Evolutionary conservation across 345 rosid species (phyloP).

Genomic region (Microcos paniculata): DNA sequence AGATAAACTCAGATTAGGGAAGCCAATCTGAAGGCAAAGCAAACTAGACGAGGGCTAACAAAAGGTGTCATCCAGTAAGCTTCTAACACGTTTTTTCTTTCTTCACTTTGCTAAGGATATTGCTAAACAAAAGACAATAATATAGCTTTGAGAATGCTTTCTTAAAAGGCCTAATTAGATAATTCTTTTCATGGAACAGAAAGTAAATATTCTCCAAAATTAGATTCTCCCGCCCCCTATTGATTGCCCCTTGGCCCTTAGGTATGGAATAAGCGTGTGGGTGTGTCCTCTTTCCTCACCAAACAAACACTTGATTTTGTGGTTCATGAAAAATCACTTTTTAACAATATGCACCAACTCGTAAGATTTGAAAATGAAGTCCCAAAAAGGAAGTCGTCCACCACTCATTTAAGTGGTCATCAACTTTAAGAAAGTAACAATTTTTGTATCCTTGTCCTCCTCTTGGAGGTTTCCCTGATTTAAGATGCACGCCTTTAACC

Average conservation of each 20-base stretch:
- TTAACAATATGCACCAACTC: not conserved
- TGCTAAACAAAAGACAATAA: not conserved
- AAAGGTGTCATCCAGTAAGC: not conserved
- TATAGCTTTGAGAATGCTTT: not conserved
- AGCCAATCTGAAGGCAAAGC: not conserved
- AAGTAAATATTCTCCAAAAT: conserved; percentile 11
- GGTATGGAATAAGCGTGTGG: not conserved
- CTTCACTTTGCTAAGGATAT: conserved; percentile 4
- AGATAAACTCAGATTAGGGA: not conserved
- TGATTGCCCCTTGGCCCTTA: not conserved
- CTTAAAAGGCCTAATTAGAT: conserved; percentile 2
- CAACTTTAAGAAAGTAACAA: conserved; percentile 4
- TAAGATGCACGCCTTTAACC: not conserved
- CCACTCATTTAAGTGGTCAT: conserved; percentile 5
- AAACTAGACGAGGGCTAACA: not conserved
- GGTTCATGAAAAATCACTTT: not conserved
- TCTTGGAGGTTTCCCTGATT: not conserved
- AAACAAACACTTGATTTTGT: not conserved
- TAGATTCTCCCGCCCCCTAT: not conserved
- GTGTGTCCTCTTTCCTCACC: conserved; percentile 2
- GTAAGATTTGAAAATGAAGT: conserved; percentile 8
- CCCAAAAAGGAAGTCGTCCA: not conserved
- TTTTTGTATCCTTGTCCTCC: not conserved
- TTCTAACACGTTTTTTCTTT: not conserved
- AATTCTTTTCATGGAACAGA: not conserved